Base-by-base conservation (phyloP, 2,329 filamentous ascomycete genomes). In the Aspergillus brasiliensis region DNA sequence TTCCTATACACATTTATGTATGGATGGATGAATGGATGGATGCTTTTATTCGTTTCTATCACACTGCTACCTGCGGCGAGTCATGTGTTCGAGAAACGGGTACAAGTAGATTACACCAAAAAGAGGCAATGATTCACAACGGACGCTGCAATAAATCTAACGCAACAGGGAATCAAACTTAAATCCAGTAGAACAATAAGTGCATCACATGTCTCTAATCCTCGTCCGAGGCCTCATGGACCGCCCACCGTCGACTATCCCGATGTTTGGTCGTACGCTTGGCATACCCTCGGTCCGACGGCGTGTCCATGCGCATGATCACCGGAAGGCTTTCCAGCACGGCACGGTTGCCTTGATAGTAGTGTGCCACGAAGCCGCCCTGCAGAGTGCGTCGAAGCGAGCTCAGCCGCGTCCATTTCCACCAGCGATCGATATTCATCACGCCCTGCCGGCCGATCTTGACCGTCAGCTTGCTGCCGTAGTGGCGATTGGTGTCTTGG, bases 341-440 rank as follows among this genome's bases (percentile, higher is more conserved):
- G 17, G 85, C 82, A 61, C 83, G 79, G 67, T 89, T 89, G 47
- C 81, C 78, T 69, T 86, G 82, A 55, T 73, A 79, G 69, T 88
- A 89, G 75, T 89, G 87, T 53, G 81, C 81, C 48, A 86, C 73
- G 65, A 89, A 88, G 0, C 87, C 87, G 13, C 84, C 83, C 59
- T 85, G 84, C 42, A 91, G 75, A 28, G 87, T 77, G 40, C 87
- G 76, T 68, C 86, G 82, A 56, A 91, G 74, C 3, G 83, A 83
- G 61, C 87, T 84, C 53, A 90, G 74, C 28, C 88, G 80, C 65
- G 86, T 81, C 67, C 90, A 78, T 74, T 91, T 91, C 88, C 88
- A 91, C 89, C 89, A 91, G 64, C 84, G 83, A 73, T 91, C 87
- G 53, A 91, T 86, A 53, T 79, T 82, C 79, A 91, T 84, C 56